Percentiles rank a stretch among this genome's conserved stretches.
Evolutionary conservation across 176 grass and related monocot genomes (phyloP).

Genomic region (Puccinellia tenuiflora): DNA sequence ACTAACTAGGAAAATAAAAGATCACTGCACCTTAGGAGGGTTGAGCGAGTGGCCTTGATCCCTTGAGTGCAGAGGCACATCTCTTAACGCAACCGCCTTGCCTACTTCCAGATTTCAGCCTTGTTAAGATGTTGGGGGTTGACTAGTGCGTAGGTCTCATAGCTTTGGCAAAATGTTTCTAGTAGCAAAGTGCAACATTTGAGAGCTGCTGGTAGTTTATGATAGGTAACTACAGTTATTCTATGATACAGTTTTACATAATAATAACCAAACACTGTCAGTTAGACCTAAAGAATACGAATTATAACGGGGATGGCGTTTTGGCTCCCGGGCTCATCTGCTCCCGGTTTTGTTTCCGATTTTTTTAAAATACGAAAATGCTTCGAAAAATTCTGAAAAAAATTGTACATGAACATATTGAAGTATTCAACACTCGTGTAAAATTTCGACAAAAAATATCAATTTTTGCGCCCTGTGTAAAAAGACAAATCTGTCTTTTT

Average conservation of each 20-base stretch:
- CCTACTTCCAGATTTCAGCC: neutral
- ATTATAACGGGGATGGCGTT: too few species aligned
- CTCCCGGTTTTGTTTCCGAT: too few species aligned
- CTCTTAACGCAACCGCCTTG: neutral
- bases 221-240: neutral
- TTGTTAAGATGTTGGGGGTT: conserved; percentile 29
- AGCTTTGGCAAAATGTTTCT: neutral
- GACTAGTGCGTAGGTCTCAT: conserved; percentile 69
- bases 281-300: neutral
- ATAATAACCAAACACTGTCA: neutral
- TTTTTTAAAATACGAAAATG: too few species aligned
- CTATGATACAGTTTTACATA: neutral
- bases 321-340: too few species aligned
- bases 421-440: too few species aligned
- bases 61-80: neutral
- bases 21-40: neutral
- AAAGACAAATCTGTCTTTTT: too few species aligned
- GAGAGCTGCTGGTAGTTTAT: neutral
- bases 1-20: neutral
- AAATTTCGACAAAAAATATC: too few species aligned
- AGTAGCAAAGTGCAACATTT: neutral
- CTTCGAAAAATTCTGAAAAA: too few species aligned
- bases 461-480: too few species aligned
- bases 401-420: too few species aligned
- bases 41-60: neutral